phyloP scores from a whole-genome alignment of 1,284 basidiomycete genomes.

The Anthracocystis panici-leucophaei region DNA sequence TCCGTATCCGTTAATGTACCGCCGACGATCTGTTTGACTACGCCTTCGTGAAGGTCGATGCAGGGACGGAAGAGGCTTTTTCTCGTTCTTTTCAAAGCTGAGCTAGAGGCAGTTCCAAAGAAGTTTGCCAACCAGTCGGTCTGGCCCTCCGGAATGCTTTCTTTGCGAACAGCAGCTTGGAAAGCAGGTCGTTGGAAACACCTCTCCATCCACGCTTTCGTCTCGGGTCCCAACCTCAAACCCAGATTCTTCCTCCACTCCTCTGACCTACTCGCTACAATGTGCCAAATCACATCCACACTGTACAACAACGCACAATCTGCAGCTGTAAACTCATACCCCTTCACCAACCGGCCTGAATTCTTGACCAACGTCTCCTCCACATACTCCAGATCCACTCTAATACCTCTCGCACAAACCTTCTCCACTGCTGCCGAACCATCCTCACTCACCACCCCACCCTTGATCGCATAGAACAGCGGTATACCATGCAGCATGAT shows the following conservation, averaged over 20 bases:
- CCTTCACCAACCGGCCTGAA: conserved; percentile 22
- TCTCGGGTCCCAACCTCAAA: conserved; percentile 12
- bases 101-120: conserved; percentile 4
- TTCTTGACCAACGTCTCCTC: conserved; percentile 28
- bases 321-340: conserved; percentile 28
- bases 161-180: conserved; percentile 26
- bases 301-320: conserved; percentile 48
- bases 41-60: conserved; percentile 85
- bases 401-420: conserved; percentile 24
- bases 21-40: conserved; percentile 97
- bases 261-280: conserved; percentile 9
- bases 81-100: conserved; percentile 8
- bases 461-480: conserved; percentile 34
- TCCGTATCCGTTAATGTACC: conserved; percentile 78
- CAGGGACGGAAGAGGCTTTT: conserved; percentile 83
- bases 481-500: conserved; percentile 37
- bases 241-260: conserved; percentile 30
- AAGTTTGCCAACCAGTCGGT: conserved; percentile 27
- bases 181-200: conserved; percentile 23
- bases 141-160: conserved; percentile 22
- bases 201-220: conserved; percentile 31
- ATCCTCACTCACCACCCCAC: conserved; percentile 21
- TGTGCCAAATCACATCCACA: conserved; percentile 27
- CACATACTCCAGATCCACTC: conserved; percentile 31
- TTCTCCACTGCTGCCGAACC: conserved; percentile 19